phyloP scores from a whole-genome alignment of 2,329 filamentous ascomycete genomes.

The Botrytis aclada region DNA sequence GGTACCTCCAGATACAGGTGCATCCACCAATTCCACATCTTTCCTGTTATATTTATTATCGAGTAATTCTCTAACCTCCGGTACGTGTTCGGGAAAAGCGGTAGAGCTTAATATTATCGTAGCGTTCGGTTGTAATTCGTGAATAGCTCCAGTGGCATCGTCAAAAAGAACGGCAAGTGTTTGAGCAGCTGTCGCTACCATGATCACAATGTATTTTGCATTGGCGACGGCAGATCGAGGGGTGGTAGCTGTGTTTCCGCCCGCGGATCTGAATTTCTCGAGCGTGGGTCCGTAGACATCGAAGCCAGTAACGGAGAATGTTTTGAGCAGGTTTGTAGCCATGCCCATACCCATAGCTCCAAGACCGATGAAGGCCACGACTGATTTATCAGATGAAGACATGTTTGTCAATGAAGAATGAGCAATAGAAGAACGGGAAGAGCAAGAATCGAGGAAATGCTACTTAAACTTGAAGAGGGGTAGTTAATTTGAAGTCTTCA shows the following conservation, averaged over 20 bases:
- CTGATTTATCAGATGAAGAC: slow-evolving; percentile 12
- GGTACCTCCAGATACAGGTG: slow-evolving; percentile 70
- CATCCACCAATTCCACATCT: slow-evolving; percentile 67
- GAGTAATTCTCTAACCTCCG: slow-evolving; percentile 57
- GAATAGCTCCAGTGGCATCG: slow-evolving; percentile 50
- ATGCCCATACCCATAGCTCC: slow-evolving; percentile 82
- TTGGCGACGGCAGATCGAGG: slow-evolving; percentile 59
- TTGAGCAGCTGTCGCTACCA: slow-evolving; percentile 73
- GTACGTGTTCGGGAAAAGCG: slow-evolving; percentile 63
- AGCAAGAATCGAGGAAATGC: background rate
- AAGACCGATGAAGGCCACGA: slow-evolving; percentile 49
- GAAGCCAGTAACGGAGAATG: slow-evolving; percentile 66
- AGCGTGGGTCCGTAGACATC: slow-evolving; percentile 68
- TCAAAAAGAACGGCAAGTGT: slow-evolving; percentile 65
- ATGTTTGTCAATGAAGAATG: background rate
- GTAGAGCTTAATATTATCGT: slow-evolving; percentile 68
- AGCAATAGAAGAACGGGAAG: background rate
- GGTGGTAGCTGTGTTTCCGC: slow-evolving; percentile 56
- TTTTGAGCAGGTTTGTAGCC: slow-evolving; percentile 68
- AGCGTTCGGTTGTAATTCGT: slow-evolving; percentile 49
- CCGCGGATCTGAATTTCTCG: slow-evolving; percentile 60
- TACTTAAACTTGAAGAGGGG: background rate
- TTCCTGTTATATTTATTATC: slow-evolving; percentile 51
- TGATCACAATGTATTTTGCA: slow-evolving; percentile 63
- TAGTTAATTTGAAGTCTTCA: background rate